Conservation (phyloP, 164 flowering plant genomes). For the Dillenia suffruticosa region DNA sequence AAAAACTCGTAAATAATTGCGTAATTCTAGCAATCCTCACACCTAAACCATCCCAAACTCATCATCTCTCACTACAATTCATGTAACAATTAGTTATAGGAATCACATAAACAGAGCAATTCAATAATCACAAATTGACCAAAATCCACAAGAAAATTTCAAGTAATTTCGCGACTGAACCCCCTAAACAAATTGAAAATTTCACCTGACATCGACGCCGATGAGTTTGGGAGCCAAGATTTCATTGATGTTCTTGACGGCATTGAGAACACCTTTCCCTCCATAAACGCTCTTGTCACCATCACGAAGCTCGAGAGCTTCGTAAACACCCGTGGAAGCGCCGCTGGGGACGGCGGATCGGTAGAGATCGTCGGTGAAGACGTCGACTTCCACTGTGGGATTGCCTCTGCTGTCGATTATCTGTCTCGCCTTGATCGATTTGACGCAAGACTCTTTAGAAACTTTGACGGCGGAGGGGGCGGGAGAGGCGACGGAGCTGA, state of each 20-base stretch:
- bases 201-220: conserved; percentile 84
- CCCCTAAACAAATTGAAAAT: background rate
- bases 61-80: no score
- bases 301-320: conserved; percentile 93
- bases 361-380: conserved; percentile 63
- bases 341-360: conserved; percentile 97
- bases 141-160: background rate
- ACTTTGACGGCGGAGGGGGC: conserved; percentile 25
- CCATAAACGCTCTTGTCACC: conserved; percentile 81
- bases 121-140: no score
- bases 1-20: no score
- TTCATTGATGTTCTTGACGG: conserved; percentile 79
- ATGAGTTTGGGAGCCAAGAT: conserved; percentile 65
- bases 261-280: conserved; percentile 84
- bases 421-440: conserved; percentile 88
- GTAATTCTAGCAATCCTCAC: no score
- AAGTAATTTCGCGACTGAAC: background rate
- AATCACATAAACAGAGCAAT: no score
- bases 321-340: conserved; percentile 97
- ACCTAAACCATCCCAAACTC: no score
- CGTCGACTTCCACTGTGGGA: conserved; percentile 96
- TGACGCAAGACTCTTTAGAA: conserved; percentile 34
- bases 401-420: conserved; percentile 95
- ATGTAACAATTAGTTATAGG: no score
- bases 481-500: conserved; percentile 34